phyloP scores from a whole-genome alignment of 352 stramenopile genomes.

The Globisporangium perplexum region DNA sequence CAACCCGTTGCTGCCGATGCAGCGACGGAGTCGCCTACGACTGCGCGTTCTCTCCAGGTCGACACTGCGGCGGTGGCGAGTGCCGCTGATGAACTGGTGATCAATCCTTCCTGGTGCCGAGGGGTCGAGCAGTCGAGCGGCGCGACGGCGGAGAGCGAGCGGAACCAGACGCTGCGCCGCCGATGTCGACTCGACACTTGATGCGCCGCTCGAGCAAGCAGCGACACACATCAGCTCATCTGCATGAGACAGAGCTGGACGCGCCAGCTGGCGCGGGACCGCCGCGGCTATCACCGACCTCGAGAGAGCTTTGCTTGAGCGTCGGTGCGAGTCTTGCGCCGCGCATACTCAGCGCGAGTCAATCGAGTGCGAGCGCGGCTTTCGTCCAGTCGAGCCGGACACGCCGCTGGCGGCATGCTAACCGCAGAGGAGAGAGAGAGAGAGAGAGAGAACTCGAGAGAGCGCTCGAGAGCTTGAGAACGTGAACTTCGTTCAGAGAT shows the following conservation, averaged over 20 bases:
- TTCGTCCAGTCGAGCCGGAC: not conserved
- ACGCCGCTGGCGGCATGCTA: not conserved
- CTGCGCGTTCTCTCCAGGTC: too few relatives aligned
- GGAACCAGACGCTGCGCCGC: too few relatives aligned
- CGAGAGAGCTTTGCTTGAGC: too few relatives aligned
- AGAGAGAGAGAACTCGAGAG: not conserved
- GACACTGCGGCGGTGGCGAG: too few relatives aligned
- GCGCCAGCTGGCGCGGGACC: not conserved
- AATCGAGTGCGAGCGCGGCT: not conserved
- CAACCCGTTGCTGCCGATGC: too few relatives aligned
- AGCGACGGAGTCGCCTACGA: too few relatives aligned
- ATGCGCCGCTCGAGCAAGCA: not conserved
- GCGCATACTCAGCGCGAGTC: not conserved
- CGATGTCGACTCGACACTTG: not conserved
- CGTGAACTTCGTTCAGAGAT: too few relatives aligned
- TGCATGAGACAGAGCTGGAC: not conserved
- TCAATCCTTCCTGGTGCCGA: too few relatives aligned
- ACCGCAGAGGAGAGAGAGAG: not conserved
- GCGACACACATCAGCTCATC: slow-evolving; percentile 1
- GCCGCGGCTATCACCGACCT: not conserved
- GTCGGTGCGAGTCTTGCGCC: not conserved
- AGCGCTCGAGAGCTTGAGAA: too few relatives aligned
- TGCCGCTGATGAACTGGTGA: too few relatives aligned
- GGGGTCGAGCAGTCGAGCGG: too few relatives aligned
- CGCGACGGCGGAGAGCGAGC: too few relatives aligned